Evolutionary conservation across 495 filamentous ascomycete species (phyloP), one percentile per base, ranked within the genome.

Genomic region (Aspergillus sclerotioniger): DNA sequence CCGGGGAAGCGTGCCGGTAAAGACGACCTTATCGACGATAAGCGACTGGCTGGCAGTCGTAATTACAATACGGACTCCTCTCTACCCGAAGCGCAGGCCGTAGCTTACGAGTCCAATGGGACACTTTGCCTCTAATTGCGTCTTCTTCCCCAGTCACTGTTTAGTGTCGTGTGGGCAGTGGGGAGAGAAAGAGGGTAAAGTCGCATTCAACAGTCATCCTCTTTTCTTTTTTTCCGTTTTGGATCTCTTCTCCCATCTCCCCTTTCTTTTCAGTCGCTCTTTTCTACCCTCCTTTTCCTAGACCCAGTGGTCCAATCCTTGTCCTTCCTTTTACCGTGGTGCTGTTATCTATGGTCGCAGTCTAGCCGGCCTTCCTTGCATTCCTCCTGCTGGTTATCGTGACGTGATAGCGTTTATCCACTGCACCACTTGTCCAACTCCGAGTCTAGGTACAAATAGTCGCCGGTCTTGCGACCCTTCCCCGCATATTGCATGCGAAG

Each of bases 401-500:
- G 47, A 50, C 47, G 47, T 50, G 47, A 50, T 50, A 50, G 31
- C 47, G 47, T 50, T 50, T 31, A 15, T 50, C 47, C 25, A n/a
- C 47, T 50, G 25, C 47, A 50, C 47, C 47, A 50, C 44, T 17
- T 17, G 12, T 28, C 47, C 25, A 25, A 29, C 47, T 16, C 47
- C 25, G 20, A 29, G 25, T 32, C 47, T 15, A 32, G 28, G 25
- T 50, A 50, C 47, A 50, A 50, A 50, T 50, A 53, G 15, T 16
- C 51, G 33, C 51, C 33, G 17, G 28, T 51, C 29, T 35, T 33
- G 28, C 49, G 10, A 46, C 47, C 47, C 47, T 50, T 50, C 37
- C 29, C 44, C 45, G 25, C 61, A 46, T 39, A 17, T 48, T 51
- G 17, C 50, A 54, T 62, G 57, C 48, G 31, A 20, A 48, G 45